Conservation (phyloP, 1,284 basidiomycete species). For the Ustilago cynodontis region DNA sequence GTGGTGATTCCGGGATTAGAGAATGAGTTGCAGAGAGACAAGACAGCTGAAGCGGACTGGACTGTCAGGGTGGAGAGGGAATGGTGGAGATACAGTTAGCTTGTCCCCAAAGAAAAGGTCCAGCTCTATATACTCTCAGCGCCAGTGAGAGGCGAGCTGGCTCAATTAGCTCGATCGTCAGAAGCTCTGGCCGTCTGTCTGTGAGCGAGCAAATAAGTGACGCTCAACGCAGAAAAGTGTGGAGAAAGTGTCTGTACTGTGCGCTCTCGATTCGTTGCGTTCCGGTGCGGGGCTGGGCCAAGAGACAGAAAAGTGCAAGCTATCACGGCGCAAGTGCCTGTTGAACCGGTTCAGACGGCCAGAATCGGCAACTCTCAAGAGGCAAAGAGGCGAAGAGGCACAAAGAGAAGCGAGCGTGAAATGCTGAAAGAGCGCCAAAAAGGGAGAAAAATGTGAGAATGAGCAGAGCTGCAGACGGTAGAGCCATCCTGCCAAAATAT, state of each 20-base stretch:
- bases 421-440: conserved; percentile 4
- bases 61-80: neutral
- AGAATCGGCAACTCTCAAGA: conserved; percentile 22
- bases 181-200: neutral
- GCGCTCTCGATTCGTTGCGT: conserved; percentile 1
- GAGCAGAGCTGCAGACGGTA: conserved; percentile 16
- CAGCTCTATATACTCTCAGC: conserved; percentile 30
- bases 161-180: conserved; percentile 8
- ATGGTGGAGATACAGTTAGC: neutral
- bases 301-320: neutral
- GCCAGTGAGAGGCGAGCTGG: conserved; percentile 4
- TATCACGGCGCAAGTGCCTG: conserved; percentile 18
- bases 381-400: too few species aligned
- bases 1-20: neutral
- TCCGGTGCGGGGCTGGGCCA: conserved; percentile 4
- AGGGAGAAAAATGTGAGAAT: neutral
- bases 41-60: neutral
- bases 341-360: conserved; percentile 8
- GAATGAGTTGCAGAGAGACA: neutral
- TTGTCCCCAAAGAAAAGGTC: neutral
- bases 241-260: conserved; percentile 1
- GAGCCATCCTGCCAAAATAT: conserved; percentile 21
- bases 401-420: conserved; percentile 19
- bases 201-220: too few species aligned
- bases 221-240: conserved; percentile 7